Evolutionary conservation across 225 moss, liverwort and hornwort species (phyloP).

Genomic region (Polytrichum commune): DNA sequence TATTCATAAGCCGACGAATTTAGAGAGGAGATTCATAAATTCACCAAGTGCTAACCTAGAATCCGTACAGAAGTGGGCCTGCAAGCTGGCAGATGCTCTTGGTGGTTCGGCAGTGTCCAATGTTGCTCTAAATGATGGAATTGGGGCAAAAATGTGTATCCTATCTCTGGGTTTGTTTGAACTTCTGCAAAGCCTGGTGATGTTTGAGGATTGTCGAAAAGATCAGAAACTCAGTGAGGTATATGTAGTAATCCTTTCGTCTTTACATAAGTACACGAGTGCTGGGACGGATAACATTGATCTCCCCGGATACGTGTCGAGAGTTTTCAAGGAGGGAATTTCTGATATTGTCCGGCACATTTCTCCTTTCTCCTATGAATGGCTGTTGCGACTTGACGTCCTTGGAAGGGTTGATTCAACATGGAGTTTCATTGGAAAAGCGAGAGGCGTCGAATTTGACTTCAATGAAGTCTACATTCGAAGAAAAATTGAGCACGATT

Average conservation of each 20-base stretch:
- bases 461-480: constrained; percentile 16
- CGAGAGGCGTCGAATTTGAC: constrained; percentile 28
- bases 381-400: constrained; percentile 27
- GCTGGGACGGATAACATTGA: constrained; percentile 14
- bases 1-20: constrained; percentile 1
- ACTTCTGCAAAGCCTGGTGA: constrained; percentile 21
- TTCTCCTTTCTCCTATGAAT: constrained; percentile 40
- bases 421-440: constrained; percentile 23
- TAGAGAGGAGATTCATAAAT: constrained; percentile 6
- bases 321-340: constrained; percentile 28
- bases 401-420: constrained; percentile 34
- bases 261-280: constrained; percentile 27
- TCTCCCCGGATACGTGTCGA: constrained; percentile 5
- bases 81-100: constrained; percentile 28
- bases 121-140: constrained; percentile 7
- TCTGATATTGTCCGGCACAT: constrained; percentile 19
- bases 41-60: constrained; percentile 1
- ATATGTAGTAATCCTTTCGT: constrained; percentile 32
- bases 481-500: constrained; percentile 18
- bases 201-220: constrained; percentile 10
- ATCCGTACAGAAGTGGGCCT: constrained; percentile 32
- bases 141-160: constrained; percentile 32
- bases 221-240: constrained; percentile 25
- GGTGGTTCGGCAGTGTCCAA: constrained; percentile 25
- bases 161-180: constrained; percentile 32